Percentiles rank a stretch among this genome's conserved stretches.
Conservation (phyloP, 495 filamentous ascomycete species). For the Penicillium flavigenum region DNA sequence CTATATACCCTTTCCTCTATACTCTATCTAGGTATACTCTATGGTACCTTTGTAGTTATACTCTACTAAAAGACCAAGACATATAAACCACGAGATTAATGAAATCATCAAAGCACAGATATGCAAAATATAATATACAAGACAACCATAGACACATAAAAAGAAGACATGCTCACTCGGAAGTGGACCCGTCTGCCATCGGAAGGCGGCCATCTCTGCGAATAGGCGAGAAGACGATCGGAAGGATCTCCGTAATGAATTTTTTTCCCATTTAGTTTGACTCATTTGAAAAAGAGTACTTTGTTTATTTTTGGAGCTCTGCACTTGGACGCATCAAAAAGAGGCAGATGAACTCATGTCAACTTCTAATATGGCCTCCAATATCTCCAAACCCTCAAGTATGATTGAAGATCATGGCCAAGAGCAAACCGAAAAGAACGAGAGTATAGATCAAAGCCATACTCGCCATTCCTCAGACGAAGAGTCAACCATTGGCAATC, state of each 20-base stretch:
- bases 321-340: not conserved
- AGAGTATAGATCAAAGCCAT: constrained; percentile 4
- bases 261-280: not conserved
- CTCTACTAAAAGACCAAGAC: not conserved
- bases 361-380: not conserved
- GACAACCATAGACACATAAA: not conserved
- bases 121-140: not conserved
- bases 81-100: too few species aligned
- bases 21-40: not conserved
- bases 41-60: too few species aligned
- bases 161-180: not conserved
- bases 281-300: not conserved
- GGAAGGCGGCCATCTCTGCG: constrained; percentile 28
- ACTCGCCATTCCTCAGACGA: constrained; percentile 21
- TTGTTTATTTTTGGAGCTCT: not conserved
- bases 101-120: not conserved
- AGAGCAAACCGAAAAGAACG: not conserved
- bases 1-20: not conserved
- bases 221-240: constrained; percentile 13
- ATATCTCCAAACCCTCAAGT: not conserved
- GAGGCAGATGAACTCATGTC: not conserved
- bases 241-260: not conserved
- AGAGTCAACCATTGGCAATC: constrained; percentile 23
- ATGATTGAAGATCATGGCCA: not conserved
- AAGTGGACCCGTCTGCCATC: constrained; percentile 15